Evolutionary conservation across 2,329 filamentous ascomycete species (phyloP).

Genomic region (Eurotiales sp.): DNA sequence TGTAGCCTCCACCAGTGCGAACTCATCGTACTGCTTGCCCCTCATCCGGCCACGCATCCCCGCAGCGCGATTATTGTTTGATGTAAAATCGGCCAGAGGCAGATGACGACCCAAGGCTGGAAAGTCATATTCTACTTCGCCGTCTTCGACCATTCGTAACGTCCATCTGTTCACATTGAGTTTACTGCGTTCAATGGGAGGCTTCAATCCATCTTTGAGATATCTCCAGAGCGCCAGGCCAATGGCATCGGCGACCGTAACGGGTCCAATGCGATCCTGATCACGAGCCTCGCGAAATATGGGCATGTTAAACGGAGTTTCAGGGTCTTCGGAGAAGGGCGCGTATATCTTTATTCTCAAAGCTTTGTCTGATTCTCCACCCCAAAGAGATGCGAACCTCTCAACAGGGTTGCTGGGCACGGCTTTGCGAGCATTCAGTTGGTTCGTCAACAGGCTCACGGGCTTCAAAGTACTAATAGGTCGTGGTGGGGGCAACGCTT

Average conservation of each 20-base stretch:
- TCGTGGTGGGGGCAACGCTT: constrained; percentile 57
- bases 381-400: constrained; percentile 57
- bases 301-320: constrained; percentile 57
- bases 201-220: constrained; percentile 55
- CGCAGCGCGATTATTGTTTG: constrained; percentile 61
- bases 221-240: constrained; percentile 61
- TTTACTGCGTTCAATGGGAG: constrained; percentile 49
- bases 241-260: constrained; percentile 61
- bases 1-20: constrained; percentile 60
- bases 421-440: constrained; percentile 54
- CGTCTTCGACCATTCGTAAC: constrained; percentile 65
- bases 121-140: constrained; percentile 64
- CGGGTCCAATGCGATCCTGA: constrained; percentile 42
- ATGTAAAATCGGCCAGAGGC: constrained; percentile 61
- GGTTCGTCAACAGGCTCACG: constrained; percentile 56
- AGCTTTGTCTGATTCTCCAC: constrained; percentile 57
- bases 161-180: constrained; percentile 62
- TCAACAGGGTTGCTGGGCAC: constrained; percentile 60
- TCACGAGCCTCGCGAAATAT: constrained; percentile 55
- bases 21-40: constrained; percentile 65
- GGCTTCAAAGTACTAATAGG: constrained; percentile 58
- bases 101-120: constrained; percentile 56
- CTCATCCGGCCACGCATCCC: constrained; percentile 52
- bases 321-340: constrained; percentile 55
- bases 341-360: constrained; percentile 62